phyloP scores from a whole-genome alignment of 805 yeast species.

The Candida coquimbonensis region DNA sequence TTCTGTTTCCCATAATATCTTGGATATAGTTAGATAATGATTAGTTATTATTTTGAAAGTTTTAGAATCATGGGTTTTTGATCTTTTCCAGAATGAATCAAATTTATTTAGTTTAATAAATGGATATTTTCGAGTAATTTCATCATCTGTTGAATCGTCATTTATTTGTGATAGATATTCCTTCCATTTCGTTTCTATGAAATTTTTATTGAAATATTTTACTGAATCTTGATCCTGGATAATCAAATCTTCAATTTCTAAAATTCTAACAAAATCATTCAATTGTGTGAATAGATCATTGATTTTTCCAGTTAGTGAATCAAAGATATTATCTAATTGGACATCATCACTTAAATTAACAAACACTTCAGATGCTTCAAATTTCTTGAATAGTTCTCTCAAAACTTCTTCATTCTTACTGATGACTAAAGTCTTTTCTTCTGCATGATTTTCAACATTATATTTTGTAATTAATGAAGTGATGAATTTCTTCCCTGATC shows the following conservation, averaged over 20 bases:
- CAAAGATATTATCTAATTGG: not conserved
- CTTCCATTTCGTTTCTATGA: constrained; percentile 16
- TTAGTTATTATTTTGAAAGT: constrained; percentile 9
- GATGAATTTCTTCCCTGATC: constrained; percentile 41
- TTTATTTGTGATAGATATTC: not conserved
- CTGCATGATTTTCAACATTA: constrained; percentile 17
- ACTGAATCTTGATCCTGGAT: constrained; percentile 33
- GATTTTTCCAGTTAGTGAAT: constrained; percentile 10
- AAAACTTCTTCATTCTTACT: constrained; percentile 4
- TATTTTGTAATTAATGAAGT: constrained; percentile 20
- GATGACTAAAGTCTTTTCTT: constrained; percentile 10
- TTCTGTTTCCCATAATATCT: not conserved
- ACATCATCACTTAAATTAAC: constrained; percentile 7
- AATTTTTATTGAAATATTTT: constrained; percentile 22
- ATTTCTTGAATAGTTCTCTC: not conserved
- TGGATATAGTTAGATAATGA: not conserved
- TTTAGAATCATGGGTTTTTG: not conserved
- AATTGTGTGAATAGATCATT: constrained; percentile 15
- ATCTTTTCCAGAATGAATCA: not conserved
- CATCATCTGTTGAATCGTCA: not conserved
- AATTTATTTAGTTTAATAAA: constrained; percentile 4
- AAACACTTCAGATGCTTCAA: not conserved
- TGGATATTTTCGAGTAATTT: constrained; percentile 9
- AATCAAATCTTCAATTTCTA: constrained; percentile 27
- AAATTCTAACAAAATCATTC: constrained; percentile 23